Base-by-base conservation (phyloP, 371 early-diverging fungal genomes). In the Ordospora colligata region DNA sequence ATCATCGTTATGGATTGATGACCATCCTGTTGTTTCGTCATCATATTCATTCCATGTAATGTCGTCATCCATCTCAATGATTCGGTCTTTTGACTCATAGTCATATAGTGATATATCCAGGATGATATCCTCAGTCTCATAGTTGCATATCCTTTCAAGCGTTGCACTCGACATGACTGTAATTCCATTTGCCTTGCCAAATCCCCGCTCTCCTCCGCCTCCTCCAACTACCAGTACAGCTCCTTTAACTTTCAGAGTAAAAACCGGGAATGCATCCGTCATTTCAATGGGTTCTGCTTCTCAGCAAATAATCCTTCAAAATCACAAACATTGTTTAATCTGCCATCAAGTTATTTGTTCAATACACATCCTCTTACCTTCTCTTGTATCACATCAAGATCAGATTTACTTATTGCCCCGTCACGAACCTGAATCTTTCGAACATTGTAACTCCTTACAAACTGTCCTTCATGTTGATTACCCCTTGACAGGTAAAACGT, bases 121-220 rank as follows among this genome's bases (percentile, higher is more conserved):
- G 14, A 81, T 75, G 46, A 75, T 51, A 43, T 81, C 77, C 11
- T 69, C 68, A 4, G 81, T 81, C n/a, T 66, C 42, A 12, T 49
- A 76, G 37, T 49, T 67, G 0, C 11, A 25, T 22, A 65, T 22
- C 23, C 65, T 53, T 25, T 76, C 52, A n/a, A 51, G 23, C 11
- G 54, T 42, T 12, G 19, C 27, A 5, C 44, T 32, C 17, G 69
- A 63, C 12, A 80, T 14, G 10, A 77, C 50, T 21, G 68, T 14
- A 1, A 83, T 37, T 10, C 83, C 83, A 67, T 83, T 83, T 0
- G 67, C 19, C 42, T 80, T 78, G 11, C 83, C 83, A 76, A 54
- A 80, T 14, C 71, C 46, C 19, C 54, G 25, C 45, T 78, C 65
- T 44, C 83, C 83, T 12, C 83, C 83, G 0, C 83, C 83, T 12